Base-by-base conservation (phyloP, 352 stramenopile species). In the Phytophthora boehmeriae region DNA sequence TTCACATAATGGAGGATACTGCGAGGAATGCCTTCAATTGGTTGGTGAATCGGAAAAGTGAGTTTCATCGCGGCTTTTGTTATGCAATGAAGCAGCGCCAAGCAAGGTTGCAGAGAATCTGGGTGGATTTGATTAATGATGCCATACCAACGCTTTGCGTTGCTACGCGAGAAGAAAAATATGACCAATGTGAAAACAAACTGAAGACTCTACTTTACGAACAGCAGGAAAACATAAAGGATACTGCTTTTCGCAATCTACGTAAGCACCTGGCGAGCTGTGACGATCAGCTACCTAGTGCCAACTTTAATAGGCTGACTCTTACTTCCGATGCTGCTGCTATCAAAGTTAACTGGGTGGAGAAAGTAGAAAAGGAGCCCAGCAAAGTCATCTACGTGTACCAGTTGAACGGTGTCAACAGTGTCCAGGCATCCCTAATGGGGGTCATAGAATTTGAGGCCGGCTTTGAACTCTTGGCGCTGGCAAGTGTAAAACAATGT, bases 281-380 rank as follows among this genome's bases (percentile, higher is more conserved):
- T 0, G 19, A 53, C 23, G 28, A 22, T 3, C 27, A 32, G 0
- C 44, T 5, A n/a, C 35, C 56, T 5, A 0, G n/a, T 38, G 39
- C 34, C 39, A 27, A 64, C 20, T 59, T 64, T 16, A n/a, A 4
- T 2, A 59, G n/a, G 19, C 5, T 61, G 35, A 45, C 16, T 6
- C 2, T 50, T 1, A 45, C 6, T 25, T 36, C 14, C n/a, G 59
- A 69, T 28, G 42, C 6, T 10, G 17, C 19, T 23, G 10, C 8
- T 27, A 20, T 65, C 6, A 45, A 54, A 0, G 17, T 68, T n/a
- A 14, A 20, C 4, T 68, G 59, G 59, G 54, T 4, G 3, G 43
- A 69, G 9, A 48, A 73, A 56, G 44, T 54, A 0, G 44, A 66
- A 8, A 73, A 66, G 30, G 54, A 66, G 1, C 65, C 54, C 1